Base-by-base conservation (phyloP, 2,329 filamentous ascomycete species). In the Biscogniauxia marginata region DNA sequence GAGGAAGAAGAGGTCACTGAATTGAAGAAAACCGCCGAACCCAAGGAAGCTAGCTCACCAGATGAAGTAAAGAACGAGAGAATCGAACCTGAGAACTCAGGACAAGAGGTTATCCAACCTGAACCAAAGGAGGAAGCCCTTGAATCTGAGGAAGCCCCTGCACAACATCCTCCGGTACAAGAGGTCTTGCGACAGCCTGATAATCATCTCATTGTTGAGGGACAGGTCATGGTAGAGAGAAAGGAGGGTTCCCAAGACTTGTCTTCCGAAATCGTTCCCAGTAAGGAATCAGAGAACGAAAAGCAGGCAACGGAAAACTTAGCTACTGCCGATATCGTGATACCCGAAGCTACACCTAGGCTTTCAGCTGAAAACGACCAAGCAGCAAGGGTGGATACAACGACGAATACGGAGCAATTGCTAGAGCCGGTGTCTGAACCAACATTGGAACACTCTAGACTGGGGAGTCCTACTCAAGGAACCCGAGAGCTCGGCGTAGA, bases 261-360 rank as follows among this genome's bases (percentile, higher is more conserved):
- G 13, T 47, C 46, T 39, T n/a, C 59, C 13, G 62, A 70, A 45
- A 25, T 48, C 19, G 7, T 57, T 16, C 49, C 58, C 54, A 51
- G 45, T 55, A 75, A 77, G 63, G 81, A 79, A 61, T 75, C 70
- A 9, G 80, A 80, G 61, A 79, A 80, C 56, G 74, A 77, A 50
- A 64, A 63, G 49, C 58, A 54, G 24, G 74, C 72, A 47, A 46
- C 53, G 18, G 62, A 64, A 47, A 60, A 64, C 24, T 49, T 56
- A 16, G 52, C 57, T 20, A 44, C 50, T 46, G 43, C 53, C 19
- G 30, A 53, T 16, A 25, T 44, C 9, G 34, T 49, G 24, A 55
- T 57, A 18, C 23, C 53, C 4, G 56, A 64, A 25, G 34, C 43
- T 39, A 50, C 45, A 49, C 43, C 16, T 43, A 46, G 49, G 20